Conservation (phyloP, 2,329 filamentous ascomycete genomes). For the Emydomyces testavorans region DNA sequence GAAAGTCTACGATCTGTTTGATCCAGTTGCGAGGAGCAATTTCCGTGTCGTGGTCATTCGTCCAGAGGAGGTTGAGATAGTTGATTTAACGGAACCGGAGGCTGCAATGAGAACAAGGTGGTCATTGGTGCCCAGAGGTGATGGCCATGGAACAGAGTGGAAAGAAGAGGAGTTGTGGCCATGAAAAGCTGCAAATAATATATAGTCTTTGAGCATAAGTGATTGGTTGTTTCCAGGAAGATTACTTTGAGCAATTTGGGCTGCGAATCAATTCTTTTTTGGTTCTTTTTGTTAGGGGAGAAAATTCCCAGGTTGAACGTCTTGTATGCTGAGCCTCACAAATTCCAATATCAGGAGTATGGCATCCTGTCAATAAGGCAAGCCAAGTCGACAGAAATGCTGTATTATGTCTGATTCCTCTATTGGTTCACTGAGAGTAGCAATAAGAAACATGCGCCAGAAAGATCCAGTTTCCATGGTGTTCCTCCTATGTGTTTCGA, state of each 20-base stretch:
- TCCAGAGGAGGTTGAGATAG: slow-evolving; percentile 63
- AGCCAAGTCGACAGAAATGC: no score
- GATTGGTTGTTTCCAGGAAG: background rate
- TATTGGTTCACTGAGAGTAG: background rate
- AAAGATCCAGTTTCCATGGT: background rate
- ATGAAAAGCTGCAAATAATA: slow-evolving; percentile 17
- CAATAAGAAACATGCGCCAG: background rate
- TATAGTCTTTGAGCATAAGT: background rate
- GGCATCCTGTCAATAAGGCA: no score
- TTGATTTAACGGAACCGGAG: slow-evolving; percentile 58
- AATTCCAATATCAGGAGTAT: no score
- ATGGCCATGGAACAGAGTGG: slow-evolving; percentile 43
- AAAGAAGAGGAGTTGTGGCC: slow-evolving; percentile 59
- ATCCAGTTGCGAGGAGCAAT: slow-evolving; percentile 57
- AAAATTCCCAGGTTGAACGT: no score
- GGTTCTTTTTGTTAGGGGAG: no score
- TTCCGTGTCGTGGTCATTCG: slow-evolving; percentile 82
- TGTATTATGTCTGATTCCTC: no score
- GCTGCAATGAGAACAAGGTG: slow-evolving; percentile 56
- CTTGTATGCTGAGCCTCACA: no score
- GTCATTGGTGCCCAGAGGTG: slow-evolving; percentile 42
- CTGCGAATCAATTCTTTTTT: no score
- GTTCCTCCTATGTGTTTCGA: background rate
- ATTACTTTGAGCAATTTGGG: no score
- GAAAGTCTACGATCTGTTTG: slow-evolving; percentile 58